Conservation (phyloP, 768 basidiomycete genomes). For the Phaeotremella fagi region DNA sequence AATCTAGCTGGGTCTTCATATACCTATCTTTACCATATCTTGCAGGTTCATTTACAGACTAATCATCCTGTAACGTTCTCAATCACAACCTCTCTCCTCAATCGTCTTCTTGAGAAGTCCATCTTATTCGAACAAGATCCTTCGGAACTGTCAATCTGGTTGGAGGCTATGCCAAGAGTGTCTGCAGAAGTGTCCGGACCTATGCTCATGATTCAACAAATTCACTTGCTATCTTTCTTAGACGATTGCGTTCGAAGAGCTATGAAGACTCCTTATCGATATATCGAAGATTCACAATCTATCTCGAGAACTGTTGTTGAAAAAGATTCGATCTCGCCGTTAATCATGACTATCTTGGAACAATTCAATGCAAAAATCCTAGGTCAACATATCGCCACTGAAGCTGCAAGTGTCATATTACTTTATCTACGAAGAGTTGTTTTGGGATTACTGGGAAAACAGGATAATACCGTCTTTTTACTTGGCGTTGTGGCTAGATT, state of each 20-base stretch:
- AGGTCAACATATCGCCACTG: conserved; percentile 56
- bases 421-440: conserved; percentile 64
- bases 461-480: conserved; percentile 48
- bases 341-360: conserved; percentile 75
- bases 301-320: conserved; percentile 14
- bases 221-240: conserved; percentile 61
- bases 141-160: conserved; percentile 69
- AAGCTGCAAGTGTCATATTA: conserved; percentile 61
- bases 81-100: conserved; percentile 58
- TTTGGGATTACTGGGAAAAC: conserved; percentile 58
- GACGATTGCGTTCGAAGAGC: conserved; percentile 83
- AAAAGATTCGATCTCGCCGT: conserved; percentile 57
- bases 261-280: conserved; percentile 75
- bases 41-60: conserved; percentile 60
- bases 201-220: conserved; percentile 43
- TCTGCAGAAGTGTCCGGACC: conserved; percentile 45
- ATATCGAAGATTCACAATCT: conserved; percentile 61
- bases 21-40: conserved; percentile 67
- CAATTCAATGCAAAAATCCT: conserved; percentile 66
- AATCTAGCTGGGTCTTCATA: conserved; percentile 50
- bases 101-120: conserved; percentile 63
- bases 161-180: conserved; percentile 58
- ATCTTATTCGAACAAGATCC: conserved; percentile 74
- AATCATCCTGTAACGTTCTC: conserved; percentile 55
- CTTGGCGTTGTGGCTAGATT: conserved; percentile 28